These are phyloP conservation scores for Lachnellula arida DNA, from an alignment of 2,329 filamentous ascomycete genomes.

Conservation along the genomic window DNA sequence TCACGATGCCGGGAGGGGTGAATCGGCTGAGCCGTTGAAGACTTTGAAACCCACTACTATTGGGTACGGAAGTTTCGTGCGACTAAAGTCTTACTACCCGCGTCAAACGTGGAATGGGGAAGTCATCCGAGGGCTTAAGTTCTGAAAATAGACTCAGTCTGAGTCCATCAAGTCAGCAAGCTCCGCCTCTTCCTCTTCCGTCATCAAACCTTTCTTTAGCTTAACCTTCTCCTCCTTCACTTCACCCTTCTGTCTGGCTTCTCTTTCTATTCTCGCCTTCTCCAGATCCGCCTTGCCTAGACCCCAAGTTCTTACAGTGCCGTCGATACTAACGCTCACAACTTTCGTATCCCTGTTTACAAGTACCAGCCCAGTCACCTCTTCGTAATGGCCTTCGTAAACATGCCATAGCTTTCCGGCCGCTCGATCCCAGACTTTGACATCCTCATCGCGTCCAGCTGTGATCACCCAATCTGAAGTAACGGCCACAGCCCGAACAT, in stretches of 20 bases:
- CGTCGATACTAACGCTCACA: constrained; percentile 84
- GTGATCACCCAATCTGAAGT: constrained; percentile 77
- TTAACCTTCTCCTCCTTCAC: constrained; percentile 39
- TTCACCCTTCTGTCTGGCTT: constrained; percentile 41
- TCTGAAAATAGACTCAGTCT: constrained; percentile 49
- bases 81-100: not conserved
- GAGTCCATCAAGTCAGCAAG: constrained; percentile 81
- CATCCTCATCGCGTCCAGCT: constrained; percentile 83
- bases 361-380: constrained; percentile 76
- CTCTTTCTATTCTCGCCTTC: constrained; percentile 47
- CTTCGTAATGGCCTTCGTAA: constrained; percentile 84
- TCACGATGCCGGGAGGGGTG: not conserved
- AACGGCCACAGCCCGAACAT: constrained; percentile 77
- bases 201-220: constrained; percentile 55
- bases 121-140: not conserved
- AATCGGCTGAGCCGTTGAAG: not conserved
- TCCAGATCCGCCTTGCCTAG: constrained; percentile 58
- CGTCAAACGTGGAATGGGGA: not conserved
- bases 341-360: constrained; percentile 50
- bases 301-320: constrained; percentile 80
- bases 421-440: constrained; percentile 80
- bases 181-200: constrained; percentile 88
- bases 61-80: not conserved
- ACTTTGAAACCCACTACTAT: not conserved
- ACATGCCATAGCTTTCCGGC: constrained; percentile 69